Evolutionary conservation across 306 rosid genomes (phyloP).

Genomic region (Pyrus pyrifolia): DNA sequence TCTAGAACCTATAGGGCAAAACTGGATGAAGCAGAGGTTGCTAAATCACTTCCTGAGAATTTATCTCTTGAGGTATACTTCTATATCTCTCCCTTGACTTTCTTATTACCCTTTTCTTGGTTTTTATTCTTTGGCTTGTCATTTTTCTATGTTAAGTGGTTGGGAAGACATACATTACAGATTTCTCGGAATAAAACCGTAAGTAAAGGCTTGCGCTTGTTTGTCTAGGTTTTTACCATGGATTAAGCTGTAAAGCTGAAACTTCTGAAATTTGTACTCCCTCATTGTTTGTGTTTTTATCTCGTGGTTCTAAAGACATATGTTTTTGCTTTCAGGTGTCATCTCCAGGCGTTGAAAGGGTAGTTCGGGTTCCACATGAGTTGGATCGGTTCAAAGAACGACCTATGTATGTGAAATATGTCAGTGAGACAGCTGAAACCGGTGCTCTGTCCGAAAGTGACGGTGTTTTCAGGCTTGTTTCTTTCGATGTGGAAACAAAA

Average conservation of each 20-base stretch:
- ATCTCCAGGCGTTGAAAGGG: slow-evolving; percentile 94
- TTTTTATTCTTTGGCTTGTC: neutral
- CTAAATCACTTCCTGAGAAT: slow-evolving; percentile 77
- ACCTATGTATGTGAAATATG: slow-evolving; percentile 68
- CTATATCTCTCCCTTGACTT: neutral
- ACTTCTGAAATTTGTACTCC: neutral
- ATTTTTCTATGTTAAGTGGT: slow-evolving; percentile 1
- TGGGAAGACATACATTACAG: slow-evolving; percentile 2
- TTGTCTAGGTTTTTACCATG: neutral
- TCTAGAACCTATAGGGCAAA: slow-evolving; percentile 55
- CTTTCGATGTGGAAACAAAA: slow-evolving; percentile 64
- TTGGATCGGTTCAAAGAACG: slow-evolving; percentile 86
- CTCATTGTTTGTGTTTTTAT: neutral
- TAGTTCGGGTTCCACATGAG: slow-evolving; percentile 68
- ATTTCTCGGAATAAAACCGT: neutral
- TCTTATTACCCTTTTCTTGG: neutral
- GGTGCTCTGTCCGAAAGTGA: slow-evolving; percentile 53
- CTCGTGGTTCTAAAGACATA: slow-evolving; percentile 9
- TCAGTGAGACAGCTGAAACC: slow-evolving; percentile 23
- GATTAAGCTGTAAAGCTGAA: neutral
- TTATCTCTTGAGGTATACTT: slow-evolving; percentile 64
- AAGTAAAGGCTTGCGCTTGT: neutral
- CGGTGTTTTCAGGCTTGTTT: slow-evolving; percentile 71
- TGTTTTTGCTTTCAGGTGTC: slow-evolving; percentile 56
- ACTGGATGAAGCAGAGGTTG: slow-evolving; percentile 74